phyloP scores from a whole-genome alignment of 192 early-diverging fungal genomes.

The Glomus cerebriforme region DNA sequence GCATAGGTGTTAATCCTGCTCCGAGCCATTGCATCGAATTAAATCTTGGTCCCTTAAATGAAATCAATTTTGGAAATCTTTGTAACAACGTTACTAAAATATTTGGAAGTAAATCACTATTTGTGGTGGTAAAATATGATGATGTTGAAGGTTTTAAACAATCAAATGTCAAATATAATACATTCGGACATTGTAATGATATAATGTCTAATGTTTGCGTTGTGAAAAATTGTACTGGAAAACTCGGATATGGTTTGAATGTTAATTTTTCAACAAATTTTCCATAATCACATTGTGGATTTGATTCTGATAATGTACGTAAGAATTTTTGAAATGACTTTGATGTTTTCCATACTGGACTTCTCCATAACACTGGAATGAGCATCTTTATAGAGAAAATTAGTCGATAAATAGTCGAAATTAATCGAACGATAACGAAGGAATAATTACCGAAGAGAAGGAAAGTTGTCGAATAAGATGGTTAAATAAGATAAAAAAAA shows the following conservation, averaged over 20 bases:
- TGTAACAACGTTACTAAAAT: not conserved
- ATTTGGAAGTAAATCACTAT: not conserved
- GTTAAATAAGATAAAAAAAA: not conserved
- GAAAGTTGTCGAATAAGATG: no score
- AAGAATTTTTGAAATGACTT: constrained; percentile 10
- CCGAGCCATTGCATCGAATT: not conserved
- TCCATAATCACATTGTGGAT: not conserved
- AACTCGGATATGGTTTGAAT: not conserved
- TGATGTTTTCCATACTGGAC: not conserved
- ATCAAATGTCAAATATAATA: not conserved
- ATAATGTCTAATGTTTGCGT: not conserved
- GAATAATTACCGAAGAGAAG: not conserved
- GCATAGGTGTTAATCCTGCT: not conserved
- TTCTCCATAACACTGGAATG: not conserved
- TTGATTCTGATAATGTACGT: not conserved
- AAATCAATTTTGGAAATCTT: not conserved
- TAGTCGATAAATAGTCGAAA: not conserved
- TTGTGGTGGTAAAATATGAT: not conserved
- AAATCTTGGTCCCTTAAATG: constrained; percentile 3
- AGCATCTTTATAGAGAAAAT: not conserved
- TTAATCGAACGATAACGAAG: not conserved
- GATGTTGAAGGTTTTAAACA: not conserved
- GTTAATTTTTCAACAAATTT: not conserved
- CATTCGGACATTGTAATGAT: not conserved
- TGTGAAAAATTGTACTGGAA: not conserved